phyloP scores from a whole-genome alignment of 495 filamentous ascomycete species.

The Lineolata rhizophorae region DNA sequence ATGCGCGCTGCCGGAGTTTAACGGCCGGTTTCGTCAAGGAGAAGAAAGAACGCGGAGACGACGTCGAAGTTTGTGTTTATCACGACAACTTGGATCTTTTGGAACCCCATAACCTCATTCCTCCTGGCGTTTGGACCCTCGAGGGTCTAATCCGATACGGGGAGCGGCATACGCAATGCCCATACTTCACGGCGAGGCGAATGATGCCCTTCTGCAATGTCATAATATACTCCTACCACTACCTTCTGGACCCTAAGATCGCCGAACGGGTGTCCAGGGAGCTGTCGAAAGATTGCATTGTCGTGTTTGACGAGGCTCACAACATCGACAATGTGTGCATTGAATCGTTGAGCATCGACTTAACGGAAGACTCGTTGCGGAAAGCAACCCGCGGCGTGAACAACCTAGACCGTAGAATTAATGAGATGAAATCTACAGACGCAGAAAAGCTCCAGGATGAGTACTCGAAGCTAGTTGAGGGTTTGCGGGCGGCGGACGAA shows the following conservation, averaged over 20 bases:
- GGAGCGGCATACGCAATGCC: constrained; percentile 89
- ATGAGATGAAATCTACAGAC: constrained; percentile 81
- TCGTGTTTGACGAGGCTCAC: constrained; percentile 97
- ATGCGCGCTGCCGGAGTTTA: constrained; percentile 82
- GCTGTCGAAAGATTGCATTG: constrained; percentile 92
- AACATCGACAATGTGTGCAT: constrained; percentile 99
- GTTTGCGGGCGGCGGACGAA: constrained; percentile 68
- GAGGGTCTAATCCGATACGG: constrained; percentile 73
- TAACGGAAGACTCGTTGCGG: constrained; percentile 81
- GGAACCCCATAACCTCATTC: constrained; percentile 83
- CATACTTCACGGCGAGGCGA: constrained; percentile 83
- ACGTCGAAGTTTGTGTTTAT: constrained; percentile 84
- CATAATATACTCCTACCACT: constrained; percentile 98
- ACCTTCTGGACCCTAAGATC: constrained; percentile 94
- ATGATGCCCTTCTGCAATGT: constrained; percentile 99
- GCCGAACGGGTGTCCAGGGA: constrained; percentile 92
- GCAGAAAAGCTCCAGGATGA: constrained; percentile 83
- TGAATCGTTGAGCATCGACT: constrained; percentile 86
- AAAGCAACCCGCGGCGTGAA: constrained; percentile 74
- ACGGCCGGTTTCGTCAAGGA: constrained; percentile 95
- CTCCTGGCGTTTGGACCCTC: constrained; percentile 89
- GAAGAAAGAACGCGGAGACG: constrained; percentile 84
- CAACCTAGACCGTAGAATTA: constrained; percentile 75
- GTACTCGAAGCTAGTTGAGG: constrained; percentile 89
- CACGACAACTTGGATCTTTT: constrained; percentile 95